phyloP scores from a whole-genome alignment of 768 basidiomycete genomes.

The Hypholoma fasciculare region DNA sequence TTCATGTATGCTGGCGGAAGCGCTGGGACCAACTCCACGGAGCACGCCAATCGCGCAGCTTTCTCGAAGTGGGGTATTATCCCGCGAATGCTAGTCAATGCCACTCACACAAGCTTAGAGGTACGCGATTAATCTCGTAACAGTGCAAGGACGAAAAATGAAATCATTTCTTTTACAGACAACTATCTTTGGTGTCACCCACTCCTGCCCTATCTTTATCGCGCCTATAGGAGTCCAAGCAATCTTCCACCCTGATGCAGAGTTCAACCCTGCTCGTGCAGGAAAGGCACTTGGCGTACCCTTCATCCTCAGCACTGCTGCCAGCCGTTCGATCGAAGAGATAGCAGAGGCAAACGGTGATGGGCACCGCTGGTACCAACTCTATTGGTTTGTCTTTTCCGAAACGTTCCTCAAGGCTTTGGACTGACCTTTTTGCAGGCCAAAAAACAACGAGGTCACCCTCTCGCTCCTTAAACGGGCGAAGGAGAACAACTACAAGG shows the following conservation, averaged over 20 bases:
- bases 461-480: conserved; percentile 66
- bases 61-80: conserved; percentile 72
- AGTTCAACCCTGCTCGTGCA: conserved; percentile 68
- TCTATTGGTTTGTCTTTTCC: conserved; percentile 60
- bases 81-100: conserved; percentile 76
- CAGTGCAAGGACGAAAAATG: background rate
- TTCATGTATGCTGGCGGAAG: conserved; percentile 79
- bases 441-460: conserved; percentile 56
- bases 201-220: conserved; percentile 61
- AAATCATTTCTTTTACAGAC: conserved; percentile 39
- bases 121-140: conserved; percentile 30
- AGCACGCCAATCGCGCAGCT: conserved; percentile 62
- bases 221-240: conserved; percentile 82
- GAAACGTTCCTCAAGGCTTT: background rate
- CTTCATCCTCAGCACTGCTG: conserved; percentile 76
- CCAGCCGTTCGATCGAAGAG: conserved; percentile 70
- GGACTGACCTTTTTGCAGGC: conserved; percentile 41
- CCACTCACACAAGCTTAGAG: conserved; percentile 56
- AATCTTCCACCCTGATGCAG: conserved; percentile 69
- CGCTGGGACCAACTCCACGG: conserved; percentile 71
- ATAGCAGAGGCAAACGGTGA: conserved; percentile 74
- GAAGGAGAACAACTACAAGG: conserved; percentile 63
- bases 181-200: conserved; percentile 67
- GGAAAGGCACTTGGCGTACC: conserved; percentile 64
- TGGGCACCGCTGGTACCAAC: conserved; percentile 76